phyloP scores from a whole-genome alignment of 345 rosid genomes.

The Citrus hindsii region DNA sequence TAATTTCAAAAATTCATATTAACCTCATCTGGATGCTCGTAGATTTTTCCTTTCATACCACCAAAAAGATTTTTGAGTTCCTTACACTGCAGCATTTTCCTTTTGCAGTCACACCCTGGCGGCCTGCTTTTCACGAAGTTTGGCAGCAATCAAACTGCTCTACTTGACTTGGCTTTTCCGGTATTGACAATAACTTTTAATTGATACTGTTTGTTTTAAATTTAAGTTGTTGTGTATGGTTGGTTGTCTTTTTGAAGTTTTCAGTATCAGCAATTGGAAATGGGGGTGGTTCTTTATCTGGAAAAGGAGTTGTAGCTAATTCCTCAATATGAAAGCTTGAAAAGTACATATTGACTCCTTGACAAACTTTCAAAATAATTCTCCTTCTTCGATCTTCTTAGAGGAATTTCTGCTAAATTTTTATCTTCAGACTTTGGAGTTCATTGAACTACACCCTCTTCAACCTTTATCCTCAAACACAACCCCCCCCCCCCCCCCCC shows the following conservation, averaged over 20 bases:
- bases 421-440: neutral
- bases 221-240: neutral
- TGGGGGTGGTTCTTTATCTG: neutral
- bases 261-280: neutral
- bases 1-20: neutral
- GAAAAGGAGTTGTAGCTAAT: neutral
- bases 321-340: neutral
- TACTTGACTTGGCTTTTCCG: slow-evolving; percentile 87
- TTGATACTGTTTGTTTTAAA: neutral
- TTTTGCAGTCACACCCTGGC: slow-evolving; percentile 84
- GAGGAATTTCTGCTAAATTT: neutral
- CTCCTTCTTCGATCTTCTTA: neutral
- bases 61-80: neutral
- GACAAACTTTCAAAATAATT: neutral
- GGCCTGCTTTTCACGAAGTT: slow-evolving; percentile 83
- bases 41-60: neutral
- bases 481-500: neutral
- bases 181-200: slow-evolving; percentile 29
- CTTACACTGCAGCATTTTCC: slow-evolving; percentile 15
- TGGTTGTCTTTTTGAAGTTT: neutral
- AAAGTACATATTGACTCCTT: neutral
- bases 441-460: neutral
- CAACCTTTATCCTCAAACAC: neutral
- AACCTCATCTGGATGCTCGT: neutral
- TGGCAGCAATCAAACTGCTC: slow-evolving; percentile 80